These are phyloP conservation scores for Crotalaria pallida DNA, from an alignment of 306 rosid genomes.

Conservation along the genomic window DNA sequence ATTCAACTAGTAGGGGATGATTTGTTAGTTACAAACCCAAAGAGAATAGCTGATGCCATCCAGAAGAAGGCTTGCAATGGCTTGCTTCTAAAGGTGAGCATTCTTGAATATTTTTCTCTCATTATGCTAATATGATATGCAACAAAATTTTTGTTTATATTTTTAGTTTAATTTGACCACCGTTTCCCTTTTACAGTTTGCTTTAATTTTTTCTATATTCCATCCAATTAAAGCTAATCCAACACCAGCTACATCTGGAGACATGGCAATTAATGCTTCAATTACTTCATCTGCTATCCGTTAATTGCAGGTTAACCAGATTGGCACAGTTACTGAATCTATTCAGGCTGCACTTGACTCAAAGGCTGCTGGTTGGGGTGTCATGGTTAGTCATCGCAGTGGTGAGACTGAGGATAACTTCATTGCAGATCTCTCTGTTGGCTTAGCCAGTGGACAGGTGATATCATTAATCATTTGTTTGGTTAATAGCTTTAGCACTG, in stretches of 20 bases:
- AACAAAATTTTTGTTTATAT: background rate
- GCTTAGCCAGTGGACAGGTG: constrained; percentile 99
- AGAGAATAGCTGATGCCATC: constrained; percentile 80
- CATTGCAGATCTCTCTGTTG: constrained; percentile 98
- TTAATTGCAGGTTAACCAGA: constrained; percentile 87
- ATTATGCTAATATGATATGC: background rate
- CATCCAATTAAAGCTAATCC: background rate
- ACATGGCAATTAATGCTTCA: background rate
- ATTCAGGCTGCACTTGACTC: constrained; percentile 97
- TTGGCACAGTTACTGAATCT: constrained; percentile 92
- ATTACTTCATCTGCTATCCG: constrained; percentile 2
- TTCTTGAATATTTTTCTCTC: background rate
- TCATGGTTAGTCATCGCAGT: constrained; percentile 98
- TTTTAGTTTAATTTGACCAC: background rate
- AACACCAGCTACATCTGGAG: background rate
- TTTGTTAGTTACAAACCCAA: constrained; percentile 92
- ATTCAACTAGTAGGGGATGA: constrained; percentile 97
- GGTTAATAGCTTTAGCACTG: background rate
- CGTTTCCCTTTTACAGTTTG: background rate
- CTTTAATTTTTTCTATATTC: background rate
- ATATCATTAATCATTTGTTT: background rate
- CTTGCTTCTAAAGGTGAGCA: constrained; percentile 80
- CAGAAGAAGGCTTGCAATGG: constrained; percentile 93
- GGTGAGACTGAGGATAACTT: constrained; percentile 99
- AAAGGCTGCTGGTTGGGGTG: constrained; percentile 99